Evolutionary conservation across 371 early-diverging fungal genomes (phyloP).

Genomic region (Mucor irregularis): DNA sequence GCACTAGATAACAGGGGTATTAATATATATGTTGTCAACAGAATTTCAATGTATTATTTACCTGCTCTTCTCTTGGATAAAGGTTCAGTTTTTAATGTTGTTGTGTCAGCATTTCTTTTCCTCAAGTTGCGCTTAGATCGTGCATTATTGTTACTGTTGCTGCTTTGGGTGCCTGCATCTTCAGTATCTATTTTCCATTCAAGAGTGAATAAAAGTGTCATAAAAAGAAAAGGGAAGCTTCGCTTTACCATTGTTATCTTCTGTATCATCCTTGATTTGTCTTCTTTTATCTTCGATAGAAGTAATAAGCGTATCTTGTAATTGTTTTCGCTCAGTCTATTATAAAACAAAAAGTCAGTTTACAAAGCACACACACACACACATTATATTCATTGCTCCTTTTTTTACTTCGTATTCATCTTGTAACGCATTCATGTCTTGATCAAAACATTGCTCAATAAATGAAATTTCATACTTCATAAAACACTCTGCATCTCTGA

Average conservation of each 20-base stretch:
- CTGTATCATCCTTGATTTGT: conserved; percentile 35
- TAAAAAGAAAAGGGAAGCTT: too few species aligned
- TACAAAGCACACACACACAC: not conserved
- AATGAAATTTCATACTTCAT: conserved; percentile 37
- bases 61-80: conserved; percentile 14
- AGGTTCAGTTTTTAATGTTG: conserved; percentile 7
- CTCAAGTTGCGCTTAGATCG: conserved; percentile 15
- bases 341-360: not conserved
- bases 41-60: not conserved
- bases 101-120: conserved; percentile 16
- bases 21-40: too few species aligned
- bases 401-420: conserved; percentile 43
- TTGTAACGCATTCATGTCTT: conserved; percentile 33
- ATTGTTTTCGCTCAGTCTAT: conserved; percentile 7
- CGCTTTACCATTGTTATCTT: conserved; percentile 19
- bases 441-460: conserved; percentile 31
- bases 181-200: not conserved
- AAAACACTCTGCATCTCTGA: conserved; percentile 34
- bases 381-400: not conserved
- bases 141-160: not conserved
- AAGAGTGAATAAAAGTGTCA: too few species aligned
- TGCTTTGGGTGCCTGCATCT: not conserved
- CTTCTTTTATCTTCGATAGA: conserved; percentile 41
- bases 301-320: conserved; percentile 21
- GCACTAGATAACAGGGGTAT: conserved; percentile 6